Conservation (phyloP, 257 asterid species). For the Solanum sitiens region DNA sequence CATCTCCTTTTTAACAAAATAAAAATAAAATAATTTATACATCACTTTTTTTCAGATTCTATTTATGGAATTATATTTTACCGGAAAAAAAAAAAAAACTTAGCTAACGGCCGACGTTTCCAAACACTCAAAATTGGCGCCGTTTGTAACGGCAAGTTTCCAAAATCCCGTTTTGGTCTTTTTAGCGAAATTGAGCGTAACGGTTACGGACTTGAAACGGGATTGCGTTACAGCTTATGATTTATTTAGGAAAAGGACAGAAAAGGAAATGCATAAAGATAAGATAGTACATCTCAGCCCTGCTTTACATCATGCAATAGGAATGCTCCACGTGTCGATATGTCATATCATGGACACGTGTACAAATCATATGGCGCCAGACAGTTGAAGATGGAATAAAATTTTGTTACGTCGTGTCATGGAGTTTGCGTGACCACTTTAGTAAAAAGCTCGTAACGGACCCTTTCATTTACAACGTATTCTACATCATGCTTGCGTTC, state of each 20-base stretch:
- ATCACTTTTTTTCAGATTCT: too few relatives aligned
- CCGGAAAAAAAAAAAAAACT: neutral
- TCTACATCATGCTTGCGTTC: neutral
- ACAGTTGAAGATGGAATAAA: neutral
- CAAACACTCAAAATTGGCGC: neutral
- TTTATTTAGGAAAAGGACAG: neutral
- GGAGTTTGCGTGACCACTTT: neutral
- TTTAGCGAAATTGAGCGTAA: neutral
- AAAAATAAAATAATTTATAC: too few relatives aligned
- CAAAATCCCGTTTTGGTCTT: neutral
- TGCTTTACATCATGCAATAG: neutral
- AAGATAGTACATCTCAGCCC: neutral
- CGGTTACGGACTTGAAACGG: slow-evolving; percentile 23
- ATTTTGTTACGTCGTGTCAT: slow-evolving; percentile 6
- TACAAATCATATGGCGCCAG: neutral
- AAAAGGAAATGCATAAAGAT: neutral
- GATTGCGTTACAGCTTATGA: slow-evolving; percentile 6
- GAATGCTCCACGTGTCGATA: neutral
- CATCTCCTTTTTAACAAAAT: too few relatives aligned
- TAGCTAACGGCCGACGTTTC: neutral
- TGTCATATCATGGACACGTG: neutral
- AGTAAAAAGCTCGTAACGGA: neutral
- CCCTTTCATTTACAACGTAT: neutral
- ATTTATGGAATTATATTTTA: too few relatives aligned
- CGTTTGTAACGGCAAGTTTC: neutral